Evolutionary conservation across 148 eudicot species (phyloP).

Genomic region (Rhododendron molle): DNA sequence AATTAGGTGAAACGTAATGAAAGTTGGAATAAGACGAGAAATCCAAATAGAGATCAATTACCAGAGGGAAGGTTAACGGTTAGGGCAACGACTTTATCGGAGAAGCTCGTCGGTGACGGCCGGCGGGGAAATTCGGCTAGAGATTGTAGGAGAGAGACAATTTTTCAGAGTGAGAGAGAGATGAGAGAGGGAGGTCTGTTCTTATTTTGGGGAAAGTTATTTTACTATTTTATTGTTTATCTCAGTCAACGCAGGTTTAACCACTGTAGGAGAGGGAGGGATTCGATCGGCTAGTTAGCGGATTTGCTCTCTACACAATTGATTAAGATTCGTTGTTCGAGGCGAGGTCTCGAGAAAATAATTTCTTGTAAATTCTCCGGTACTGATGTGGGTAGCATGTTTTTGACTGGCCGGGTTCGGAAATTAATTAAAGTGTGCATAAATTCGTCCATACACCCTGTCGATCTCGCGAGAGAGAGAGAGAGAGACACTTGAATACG

Average conservation of each 20-base stretch:
- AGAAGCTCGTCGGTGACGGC: background rate
- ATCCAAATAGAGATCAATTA: background rate
- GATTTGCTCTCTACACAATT: fast-evolving
- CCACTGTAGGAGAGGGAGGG: background rate
- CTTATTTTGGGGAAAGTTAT: background rate
- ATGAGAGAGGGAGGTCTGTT: background rate
- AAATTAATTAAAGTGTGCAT: background rate
- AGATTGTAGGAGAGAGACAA: background rate
- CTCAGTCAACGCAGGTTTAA: conserved; percentile 34
- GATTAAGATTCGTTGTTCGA: too few species aligned
- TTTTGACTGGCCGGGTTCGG: fast-evolving
- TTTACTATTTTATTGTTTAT: background rate
- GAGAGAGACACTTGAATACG: conserved; percentile 31
- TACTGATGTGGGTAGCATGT: background rate
- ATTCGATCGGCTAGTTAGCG: too few species aligned
- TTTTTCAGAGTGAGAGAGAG: conserved; percentile 1
- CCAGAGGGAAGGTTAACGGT: background rate
- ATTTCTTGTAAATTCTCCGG: too few species aligned
- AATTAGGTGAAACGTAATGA: conserved; percentile 2
- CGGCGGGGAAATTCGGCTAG: background rate
- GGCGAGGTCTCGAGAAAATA: too few species aligned
- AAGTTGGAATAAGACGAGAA: background rate
- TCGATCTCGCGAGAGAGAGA: background rate
- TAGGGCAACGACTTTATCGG: background rate
- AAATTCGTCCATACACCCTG: background rate